Conservation (phyloP, 202 grass and related monocot genomes). For the Thinopyrum obtusiflorum region DNA sequence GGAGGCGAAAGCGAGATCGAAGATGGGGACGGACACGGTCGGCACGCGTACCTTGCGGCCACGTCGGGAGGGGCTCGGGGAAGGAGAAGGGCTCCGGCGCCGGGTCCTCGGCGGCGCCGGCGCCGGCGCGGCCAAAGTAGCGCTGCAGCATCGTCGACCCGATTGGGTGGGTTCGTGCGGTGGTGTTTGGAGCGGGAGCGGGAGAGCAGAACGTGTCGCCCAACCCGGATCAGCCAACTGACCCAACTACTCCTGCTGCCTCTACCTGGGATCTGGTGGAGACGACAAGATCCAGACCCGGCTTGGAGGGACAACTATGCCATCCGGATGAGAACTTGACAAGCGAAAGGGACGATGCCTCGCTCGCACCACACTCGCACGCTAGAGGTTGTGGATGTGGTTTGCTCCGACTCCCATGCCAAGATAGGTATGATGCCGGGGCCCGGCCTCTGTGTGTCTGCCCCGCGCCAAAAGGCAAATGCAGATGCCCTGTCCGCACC, state of each 20-base stretch:
- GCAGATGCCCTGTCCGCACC: background rate
- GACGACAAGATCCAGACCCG: background rate
- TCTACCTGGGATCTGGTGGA: background rate
- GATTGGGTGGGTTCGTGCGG: background rate
- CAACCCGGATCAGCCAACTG: background rate
- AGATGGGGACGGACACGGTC: background rate
- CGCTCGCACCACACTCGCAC: background rate
- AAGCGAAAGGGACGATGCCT: background rate
- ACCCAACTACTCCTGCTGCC: background rate
- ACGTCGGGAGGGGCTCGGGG: slow-evolving; percentile 42
- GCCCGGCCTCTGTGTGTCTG: background rate
- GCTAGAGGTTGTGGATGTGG: background rate
- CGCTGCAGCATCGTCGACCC: too few species aligned
- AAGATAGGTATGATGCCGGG: background rate
- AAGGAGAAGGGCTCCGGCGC: slow-evolving; percentile 60
- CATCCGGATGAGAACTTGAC: background rate
- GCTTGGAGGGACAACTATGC: background rate
- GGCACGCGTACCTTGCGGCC: slow-evolving; percentile 38
- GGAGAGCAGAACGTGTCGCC: background rate
- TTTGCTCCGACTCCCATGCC: background rate
- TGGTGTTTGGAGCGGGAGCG: background rate
- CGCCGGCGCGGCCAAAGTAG: slow-evolving; percentile 24
- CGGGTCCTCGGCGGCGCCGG: slow-evolving; percentile 22
- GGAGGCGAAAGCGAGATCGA: background rate
- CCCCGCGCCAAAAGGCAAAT: background rate